Percentiles rank a stretch among this genome's conserved stretches.
phyloP scores from a whole-genome alignment of 2,329 filamentous ascomycete genomes.

The Tolypocladium cylindrosporum region DNA sequence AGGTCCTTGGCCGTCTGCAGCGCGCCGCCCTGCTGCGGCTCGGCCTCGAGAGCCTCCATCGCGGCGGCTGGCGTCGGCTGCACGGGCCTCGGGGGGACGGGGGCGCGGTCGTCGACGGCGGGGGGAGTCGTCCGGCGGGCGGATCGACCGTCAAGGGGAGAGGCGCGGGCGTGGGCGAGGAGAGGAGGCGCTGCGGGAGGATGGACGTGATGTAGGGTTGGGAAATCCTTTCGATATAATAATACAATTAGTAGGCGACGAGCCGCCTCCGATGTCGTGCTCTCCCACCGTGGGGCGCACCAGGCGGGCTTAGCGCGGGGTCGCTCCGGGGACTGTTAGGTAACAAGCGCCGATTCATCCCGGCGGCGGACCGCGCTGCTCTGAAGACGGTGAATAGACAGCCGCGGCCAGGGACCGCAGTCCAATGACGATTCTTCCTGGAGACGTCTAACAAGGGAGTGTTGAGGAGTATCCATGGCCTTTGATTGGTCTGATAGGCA shows the following conservation, averaged over 20 bases:
- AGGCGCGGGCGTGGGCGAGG: background rate
- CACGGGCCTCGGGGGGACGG: background rate
- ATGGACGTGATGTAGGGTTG: accelerated
- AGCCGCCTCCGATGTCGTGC: conserved; percentile 12
- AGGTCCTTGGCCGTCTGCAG: conserved; percentile 75
- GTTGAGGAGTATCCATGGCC: no score
- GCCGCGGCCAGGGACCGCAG: no score
- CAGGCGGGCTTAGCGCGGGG: background rate
- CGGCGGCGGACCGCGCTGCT: background rate
- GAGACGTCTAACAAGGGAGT: no score
- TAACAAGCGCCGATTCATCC: background rate
- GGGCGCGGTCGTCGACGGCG: background rate
- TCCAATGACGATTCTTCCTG: no score
- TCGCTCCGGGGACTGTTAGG: background rate
- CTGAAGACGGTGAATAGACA: no score
- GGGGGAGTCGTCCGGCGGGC: background rate
- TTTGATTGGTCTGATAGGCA: no score
- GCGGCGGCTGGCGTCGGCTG: background rate
- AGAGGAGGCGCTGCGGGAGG: background rate
- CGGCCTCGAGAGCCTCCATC: conserved; percentile 30
- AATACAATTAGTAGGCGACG: background rate
- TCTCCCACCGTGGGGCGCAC: background rate
- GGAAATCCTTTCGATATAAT: background rate
- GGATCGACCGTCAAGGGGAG: background rate
- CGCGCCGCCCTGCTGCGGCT: conserved; percentile 23